phyloP scores from a whole-genome alignment of 73 alveolate genomes.

The Symbiodinium pilosum region DNA sequence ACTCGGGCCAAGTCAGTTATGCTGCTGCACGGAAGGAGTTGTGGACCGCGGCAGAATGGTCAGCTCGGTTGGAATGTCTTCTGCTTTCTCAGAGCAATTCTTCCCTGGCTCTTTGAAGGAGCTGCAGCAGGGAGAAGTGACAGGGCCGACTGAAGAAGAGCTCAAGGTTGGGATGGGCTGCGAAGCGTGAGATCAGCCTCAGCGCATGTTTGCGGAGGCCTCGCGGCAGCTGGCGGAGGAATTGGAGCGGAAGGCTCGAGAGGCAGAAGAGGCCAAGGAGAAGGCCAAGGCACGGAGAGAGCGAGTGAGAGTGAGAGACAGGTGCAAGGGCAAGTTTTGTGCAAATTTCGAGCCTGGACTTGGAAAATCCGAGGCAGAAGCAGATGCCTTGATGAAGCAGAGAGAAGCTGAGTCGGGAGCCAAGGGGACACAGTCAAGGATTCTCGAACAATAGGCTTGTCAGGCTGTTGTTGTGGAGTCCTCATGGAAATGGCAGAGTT shows the following conservation, averaged over 20 bases:
- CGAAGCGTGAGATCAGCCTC: background rate
- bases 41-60: background rate
- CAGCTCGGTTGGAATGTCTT: background rate
- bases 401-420: constrained; percentile 36
- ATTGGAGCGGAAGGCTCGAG: constrained; percentile 94
- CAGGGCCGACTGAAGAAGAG: constrained; percentile 87
- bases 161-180: constrained; percentile 30
- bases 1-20: constrained; percentile 70
- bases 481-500: too few species aligned
- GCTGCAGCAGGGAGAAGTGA: constrained; percentile 76
- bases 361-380: constrained; percentile 51
- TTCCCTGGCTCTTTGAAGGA: background rate
- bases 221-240: constrained; percentile 63
- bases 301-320: background rate
- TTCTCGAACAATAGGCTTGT: too few species aligned
- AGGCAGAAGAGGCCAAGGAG: constrained; percentile 82
- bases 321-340: background rate
- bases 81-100: background rate
- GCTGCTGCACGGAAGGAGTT: constrained; percentile 83
- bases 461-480: too few species aligned
- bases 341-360: too few species aligned
- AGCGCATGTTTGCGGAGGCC: background rate
- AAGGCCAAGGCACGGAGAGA: constrained; percentile 83
- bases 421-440: background rate
- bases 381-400: constrained; percentile 79